Conservation (phyloP, 2,329 filamentous ascomycete genomes). For the Dendrostoma leiphaemia region DNA sequence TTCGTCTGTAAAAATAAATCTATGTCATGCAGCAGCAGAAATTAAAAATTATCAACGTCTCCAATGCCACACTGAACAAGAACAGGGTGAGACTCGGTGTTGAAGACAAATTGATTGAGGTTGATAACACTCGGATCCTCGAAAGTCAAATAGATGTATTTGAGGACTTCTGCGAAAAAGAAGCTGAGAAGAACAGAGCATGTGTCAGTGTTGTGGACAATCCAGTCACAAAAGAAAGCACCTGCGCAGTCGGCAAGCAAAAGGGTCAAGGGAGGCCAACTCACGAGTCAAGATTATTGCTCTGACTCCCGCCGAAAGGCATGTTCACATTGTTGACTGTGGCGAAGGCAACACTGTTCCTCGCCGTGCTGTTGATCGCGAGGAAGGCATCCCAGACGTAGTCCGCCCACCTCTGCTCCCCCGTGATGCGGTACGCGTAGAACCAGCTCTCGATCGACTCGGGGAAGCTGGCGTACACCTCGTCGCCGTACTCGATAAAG, state of each 20-base stretch:
- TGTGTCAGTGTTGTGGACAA: too few relatives aligned
- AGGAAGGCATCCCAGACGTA: constrained; percentile 9
- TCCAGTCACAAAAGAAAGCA: neutral
- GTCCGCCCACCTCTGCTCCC: constrained; percentile 8
- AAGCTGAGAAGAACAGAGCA: neutral
- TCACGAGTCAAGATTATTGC: constrained; percentile 8
- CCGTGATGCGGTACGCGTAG: constrained; percentile 11
- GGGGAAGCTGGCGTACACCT: constrained; percentile 6
- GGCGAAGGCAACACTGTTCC: constrained; percentile 8
- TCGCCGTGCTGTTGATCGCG: constrained; percentile 10
- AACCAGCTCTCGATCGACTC: constrained; percentile 13
- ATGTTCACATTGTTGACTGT: constrained; percentile 11
- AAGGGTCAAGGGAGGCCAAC: neutral
- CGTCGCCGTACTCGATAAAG: constrained; percentile 7
- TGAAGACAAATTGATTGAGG: constrained; percentile 9
- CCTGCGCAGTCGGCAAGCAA: too few relatives aligned
- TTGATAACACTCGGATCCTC: constrained; percentile 7
- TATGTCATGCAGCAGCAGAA: neutral
- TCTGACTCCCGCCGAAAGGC: constrained; percentile 11
- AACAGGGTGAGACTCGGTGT: constrained; percentile 8
- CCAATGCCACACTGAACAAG: constrained; percentile 4
- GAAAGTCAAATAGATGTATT: constrained; percentile 9
- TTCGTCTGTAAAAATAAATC: neutral
- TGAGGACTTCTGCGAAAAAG: constrained; percentile 9
- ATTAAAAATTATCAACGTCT: constrained; percentile 1